Percentiles rank a stretch among this genome's conserved stretches.
These are phyloP conservation scores for Apiospora sp. DNA, from an alignment of 2,329 filamentous ascomycete genomes.

Conservation along the genomic window DNA sequence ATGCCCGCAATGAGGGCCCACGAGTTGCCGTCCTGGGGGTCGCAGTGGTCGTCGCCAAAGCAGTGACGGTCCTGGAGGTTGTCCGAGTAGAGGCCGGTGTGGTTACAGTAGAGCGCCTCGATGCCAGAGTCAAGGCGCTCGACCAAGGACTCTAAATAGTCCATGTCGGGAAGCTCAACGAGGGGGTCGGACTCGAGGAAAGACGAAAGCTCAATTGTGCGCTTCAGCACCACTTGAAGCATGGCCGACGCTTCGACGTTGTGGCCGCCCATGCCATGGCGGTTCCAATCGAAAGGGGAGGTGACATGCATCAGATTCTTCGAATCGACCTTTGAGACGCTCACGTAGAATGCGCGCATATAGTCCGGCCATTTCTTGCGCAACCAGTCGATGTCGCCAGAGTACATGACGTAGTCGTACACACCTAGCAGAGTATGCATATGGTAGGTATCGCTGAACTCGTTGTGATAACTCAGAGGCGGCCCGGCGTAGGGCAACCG, in stretches of 20 bases:
- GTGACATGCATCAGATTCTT: constrained; percentile 57
- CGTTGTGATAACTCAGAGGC: constrained; percentile 43
- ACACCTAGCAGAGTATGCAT: constrained; percentile 63
- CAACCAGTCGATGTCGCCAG: constrained; percentile 52
- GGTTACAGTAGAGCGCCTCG: constrained; percentile 35
- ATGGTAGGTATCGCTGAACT: constrained; percentile 57
- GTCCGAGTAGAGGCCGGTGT: constrained; percentile 31
- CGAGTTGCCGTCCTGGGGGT: constrained; percentile 34
- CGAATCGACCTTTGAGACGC: constrained; percentile 42
- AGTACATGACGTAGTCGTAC: constrained; percentile 63
- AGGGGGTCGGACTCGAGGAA: constrained; percentile 48
- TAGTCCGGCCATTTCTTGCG: constrained; percentile 43
- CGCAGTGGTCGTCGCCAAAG: constrained; percentile 36
- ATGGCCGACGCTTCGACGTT: constrained; percentile 62
- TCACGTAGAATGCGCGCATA: constrained; percentile 43
- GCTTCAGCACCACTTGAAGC: constrained; percentile 58
- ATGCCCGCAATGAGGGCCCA: constrained; percentile 32
- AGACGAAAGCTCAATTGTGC: constrained; percentile 54
- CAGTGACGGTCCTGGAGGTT: constrained; percentile 35
- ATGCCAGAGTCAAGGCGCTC: constrained; percentile 34
- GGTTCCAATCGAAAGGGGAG: constrained; percentile 58
- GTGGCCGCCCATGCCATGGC: constrained; percentile 58
- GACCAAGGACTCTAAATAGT: constrained; percentile 20
- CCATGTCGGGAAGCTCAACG: neutral
- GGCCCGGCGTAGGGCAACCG: constrained; percentile 58